Base-by-base conservation (phyloP, 768 basidiomycete species). In the Lactifluus hygrophoroides region DNA sequence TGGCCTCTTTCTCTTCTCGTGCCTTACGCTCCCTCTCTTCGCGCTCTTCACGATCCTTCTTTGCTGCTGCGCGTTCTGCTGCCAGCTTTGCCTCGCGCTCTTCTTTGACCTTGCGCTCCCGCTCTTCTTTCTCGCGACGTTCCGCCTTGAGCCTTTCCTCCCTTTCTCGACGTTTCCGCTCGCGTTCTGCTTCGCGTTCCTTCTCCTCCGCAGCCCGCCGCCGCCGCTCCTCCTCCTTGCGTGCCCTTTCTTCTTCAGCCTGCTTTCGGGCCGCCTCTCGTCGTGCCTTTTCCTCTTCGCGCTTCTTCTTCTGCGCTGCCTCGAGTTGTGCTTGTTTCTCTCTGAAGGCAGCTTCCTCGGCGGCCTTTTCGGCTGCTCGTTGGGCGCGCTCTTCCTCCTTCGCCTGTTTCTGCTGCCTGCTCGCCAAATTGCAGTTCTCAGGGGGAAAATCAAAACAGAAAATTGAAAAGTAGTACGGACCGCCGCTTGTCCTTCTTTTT, bases 401-500 rank as follows among this genome's bases (percentile, higher is more conserved):
- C 43, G 86, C 89, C 64, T 82, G 77, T 72, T 95, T 96, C 75
- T 96, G 94, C 70, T 82, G 83, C 75, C 94, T 97, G 65, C 25
- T 54, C 11, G 7, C 32, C 25, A 14, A n/a, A 44, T 42, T 19
- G 53, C 25, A 32, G 27, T 23, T n/a, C 44, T 62, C 52, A 56
- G 61, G 48, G 14, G 61, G 7, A 16, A n/a, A 46, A 7, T 51
- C 47, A 37, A 48, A 49, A 50, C 50, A 61, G 19, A 63, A n/a
- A 43, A 43, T 49, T 30, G 50, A 35, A 57, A 7, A 28, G 55
- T n/a, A 23, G 8, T 25, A 68, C 77, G 54, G 65, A 95, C 94
- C 77, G 85, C 81, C 93, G 94, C 77, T 97, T 97, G 73, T 97
- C 96, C 80, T 97, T 99, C 81, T 96, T 98, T 81, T 94, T 94